Percentiles rank a stretch among this genome's conserved stretches.
These are phyloP conservation scores for Elsinoe ampelina DNA, from an alignment of 2,329 filamentous ascomycete species.

Conservation along the genomic window DNA sequence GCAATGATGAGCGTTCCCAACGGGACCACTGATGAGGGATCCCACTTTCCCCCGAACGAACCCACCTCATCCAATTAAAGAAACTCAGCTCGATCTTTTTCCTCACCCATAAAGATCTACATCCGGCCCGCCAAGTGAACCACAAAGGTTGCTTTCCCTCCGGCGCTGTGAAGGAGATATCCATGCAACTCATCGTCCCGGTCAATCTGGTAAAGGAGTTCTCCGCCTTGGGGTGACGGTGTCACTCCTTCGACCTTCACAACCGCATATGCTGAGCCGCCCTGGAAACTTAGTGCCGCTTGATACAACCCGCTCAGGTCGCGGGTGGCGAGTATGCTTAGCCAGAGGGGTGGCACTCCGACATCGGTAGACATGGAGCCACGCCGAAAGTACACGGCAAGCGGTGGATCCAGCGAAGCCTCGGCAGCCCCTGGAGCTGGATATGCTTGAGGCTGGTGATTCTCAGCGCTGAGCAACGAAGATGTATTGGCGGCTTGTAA, in stretches of 20 bases:
- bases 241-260: conserved; percentile 58
- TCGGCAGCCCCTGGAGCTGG: conserved; percentile 13
- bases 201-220: conserved; percentile 56
- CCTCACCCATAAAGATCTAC: conserved; percentile 9
- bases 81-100: conserved; percentile 4
- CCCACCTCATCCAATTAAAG: background rate
- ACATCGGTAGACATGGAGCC: conserved; percentile 53
- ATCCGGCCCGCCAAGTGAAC: conserved; percentile 20
- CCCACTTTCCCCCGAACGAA: background rate
- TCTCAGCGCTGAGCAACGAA: conserved; percentile 29
- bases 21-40: background rate
- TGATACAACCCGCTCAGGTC: conserved; percentile 55
- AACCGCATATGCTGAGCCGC: conserved; percentile 49
- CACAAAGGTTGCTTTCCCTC: conserved; percentile 44
- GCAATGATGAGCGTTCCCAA: background rate
- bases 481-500: conserved; percentile 48
- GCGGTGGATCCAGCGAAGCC: conserved; percentile 26
- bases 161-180: conserved; percentile 58
- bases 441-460: conserved; percentile 16
- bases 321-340: conserved; percentile 50
- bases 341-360: conserved; percentile 49
- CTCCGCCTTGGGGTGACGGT: conserved; percentile 49
- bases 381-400: conserved; percentile 61
- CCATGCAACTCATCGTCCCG: conserved; percentile 62
- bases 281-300: conserved; percentile 52